Percentiles rank a stretch among this genome's conserved stretches.
Conservation (phyloP, 202 grass and related monocot species). For the Musa balbisiana region DNA sequence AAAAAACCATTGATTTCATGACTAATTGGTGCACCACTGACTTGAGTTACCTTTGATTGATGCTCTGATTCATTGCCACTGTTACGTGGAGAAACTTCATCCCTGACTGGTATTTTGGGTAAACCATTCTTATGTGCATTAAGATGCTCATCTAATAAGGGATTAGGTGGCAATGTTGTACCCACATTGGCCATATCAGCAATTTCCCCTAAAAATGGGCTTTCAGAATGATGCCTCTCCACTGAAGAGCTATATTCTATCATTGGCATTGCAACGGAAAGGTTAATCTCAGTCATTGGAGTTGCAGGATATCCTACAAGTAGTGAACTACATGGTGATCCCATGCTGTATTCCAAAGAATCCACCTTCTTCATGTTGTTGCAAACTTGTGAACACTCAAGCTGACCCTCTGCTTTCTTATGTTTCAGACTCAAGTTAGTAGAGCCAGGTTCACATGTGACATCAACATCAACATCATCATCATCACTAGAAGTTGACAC, state of each 20-base stretch:
- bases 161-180: slow-evolving; percentile 10
- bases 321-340: neutral
- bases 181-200: neutral
- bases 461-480: neutral
- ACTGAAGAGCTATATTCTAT: slow-evolving; percentile 22
- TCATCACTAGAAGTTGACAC: slow-evolving; percentile 10
- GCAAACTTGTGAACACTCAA: neutral
- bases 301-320: neutral
- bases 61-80: neutral
- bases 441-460: neutral
- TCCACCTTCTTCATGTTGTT: neutral
- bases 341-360: neutral
- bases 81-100: neutral
- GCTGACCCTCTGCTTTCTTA: neutral
- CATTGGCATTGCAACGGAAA: neutral
- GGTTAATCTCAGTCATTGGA: neutral
- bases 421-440: neutral
- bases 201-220: slow-evolving; percentile 6
- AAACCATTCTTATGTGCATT: neutral
- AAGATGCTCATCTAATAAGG: slow-evolving; percentile 6
- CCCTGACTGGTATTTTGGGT: neutral
- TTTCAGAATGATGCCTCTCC: slow-evolving; percentile 14
- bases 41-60: slow-evolving; percentile 1
- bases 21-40: neutral
- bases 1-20: slow-evolving; percentile 25